Evolutionary conservation across 1,139 yeast species (phyloP).

Genomic region (Scheffersomyces lignicola): DNA sequence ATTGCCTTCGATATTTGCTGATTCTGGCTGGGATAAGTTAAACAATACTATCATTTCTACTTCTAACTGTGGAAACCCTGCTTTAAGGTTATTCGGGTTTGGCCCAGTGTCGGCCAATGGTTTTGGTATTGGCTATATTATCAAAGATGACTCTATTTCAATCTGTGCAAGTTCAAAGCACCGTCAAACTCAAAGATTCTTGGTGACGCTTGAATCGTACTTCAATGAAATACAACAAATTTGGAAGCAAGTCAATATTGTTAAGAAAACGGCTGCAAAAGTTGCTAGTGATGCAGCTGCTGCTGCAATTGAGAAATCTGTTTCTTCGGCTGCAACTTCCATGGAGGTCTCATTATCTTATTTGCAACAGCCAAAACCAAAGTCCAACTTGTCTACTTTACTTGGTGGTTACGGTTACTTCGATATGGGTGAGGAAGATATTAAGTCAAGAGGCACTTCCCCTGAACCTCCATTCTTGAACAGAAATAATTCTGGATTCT

Average conservation of each 20-base stretch:
- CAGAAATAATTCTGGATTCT: conserved; percentile 46
- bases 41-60: conserved; percentile 54
- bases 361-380: conserved; percentile 15
- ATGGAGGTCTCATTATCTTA: conserved; percentile 6
- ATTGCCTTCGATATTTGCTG: conserved; percentile 61
- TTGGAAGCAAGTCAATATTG: conserved; percentile 42
- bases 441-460: conserved; percentile 68
- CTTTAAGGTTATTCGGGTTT: conserved; percentile 83
- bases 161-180: conserved; percentile 89
- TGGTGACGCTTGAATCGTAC: conserved; percentile 71
- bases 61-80: conserved; percentile 72
- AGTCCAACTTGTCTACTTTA: conserved; percentile 42
- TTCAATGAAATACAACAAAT: conserved; percentile 62
- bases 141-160: conserved; percentile 80
- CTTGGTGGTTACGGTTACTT: conserved; percentile 82
- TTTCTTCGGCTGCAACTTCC: background rate
- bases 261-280: conserved; percentile 8
- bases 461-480: conserved; percentile 63
- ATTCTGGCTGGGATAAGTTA: conserved; percentile 62
- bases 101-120: conserved; percentile 93
- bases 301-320: conserved; percentile 4
- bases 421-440: conserved; percentile 69
- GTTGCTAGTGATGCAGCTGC: conserved; percentile 6
- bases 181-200: conserved; percentile 81
- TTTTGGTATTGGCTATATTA: conserved; percentile 88